Percentiles rank a stretch among this genome's conserved stretches.
Conservation (phyloP, 2,329 filamentous ascomycete species). For the Leptographium lundbergii region DNA sequence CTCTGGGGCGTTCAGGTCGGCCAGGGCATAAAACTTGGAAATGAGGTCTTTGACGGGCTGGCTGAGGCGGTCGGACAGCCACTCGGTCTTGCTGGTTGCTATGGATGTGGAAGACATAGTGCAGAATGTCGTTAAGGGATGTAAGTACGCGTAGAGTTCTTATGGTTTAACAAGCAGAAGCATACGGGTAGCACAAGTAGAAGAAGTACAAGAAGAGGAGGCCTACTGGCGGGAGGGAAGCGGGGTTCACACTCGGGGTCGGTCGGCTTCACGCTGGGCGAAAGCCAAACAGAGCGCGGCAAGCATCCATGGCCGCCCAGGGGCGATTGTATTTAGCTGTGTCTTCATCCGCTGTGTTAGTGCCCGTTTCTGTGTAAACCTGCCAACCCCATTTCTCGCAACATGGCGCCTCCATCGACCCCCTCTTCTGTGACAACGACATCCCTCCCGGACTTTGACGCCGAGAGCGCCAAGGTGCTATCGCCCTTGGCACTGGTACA, state of each 20-base stretch:
- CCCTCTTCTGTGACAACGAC: background rate
- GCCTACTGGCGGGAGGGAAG: background rate
- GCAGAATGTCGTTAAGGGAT: background rate
- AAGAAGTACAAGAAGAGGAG: background rate
- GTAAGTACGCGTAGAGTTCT: background rate
- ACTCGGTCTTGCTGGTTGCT: background rate
- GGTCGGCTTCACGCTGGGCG: background rate
- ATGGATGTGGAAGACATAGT: background rate
- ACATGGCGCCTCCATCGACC: background rate
- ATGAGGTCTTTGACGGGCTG: background rate
- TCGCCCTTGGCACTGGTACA: constrained; percentile 5
- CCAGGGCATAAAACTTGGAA: background rate
- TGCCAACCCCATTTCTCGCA: background rate
- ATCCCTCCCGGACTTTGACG: background rate
- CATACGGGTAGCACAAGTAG: background rate
- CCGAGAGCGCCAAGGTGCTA: background rate
- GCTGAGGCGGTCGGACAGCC: constrained; percentile 1
- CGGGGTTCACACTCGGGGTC: background rate
- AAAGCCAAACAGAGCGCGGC: background rate
- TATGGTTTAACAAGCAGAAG: background rate
- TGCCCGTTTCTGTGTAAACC: background rate
- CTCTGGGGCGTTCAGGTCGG: background rate
- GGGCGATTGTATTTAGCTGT: background rate
- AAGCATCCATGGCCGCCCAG: background rate
- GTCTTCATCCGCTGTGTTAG: background rate